Evolutionary conservation across 768 basidiomycete species (phyloP).

Genomic region (Chalciporus piperatus): DNA sequence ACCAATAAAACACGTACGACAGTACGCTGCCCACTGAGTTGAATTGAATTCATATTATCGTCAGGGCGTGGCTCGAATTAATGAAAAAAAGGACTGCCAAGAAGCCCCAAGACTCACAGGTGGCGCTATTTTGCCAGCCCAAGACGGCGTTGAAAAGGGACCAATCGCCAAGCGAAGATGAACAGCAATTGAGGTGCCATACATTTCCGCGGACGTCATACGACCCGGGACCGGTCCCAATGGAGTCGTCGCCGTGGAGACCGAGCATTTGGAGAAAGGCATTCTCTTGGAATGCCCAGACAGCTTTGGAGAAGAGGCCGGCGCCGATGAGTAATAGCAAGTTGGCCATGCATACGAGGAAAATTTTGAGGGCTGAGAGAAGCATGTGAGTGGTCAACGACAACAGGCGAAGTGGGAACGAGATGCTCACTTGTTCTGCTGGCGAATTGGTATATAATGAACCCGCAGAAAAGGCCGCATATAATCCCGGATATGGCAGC

Average conservation of each 20-base stretch:
- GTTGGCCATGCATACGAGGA: conserved; percentile 91
- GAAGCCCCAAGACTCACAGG: conserved; percentile 40
- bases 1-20: conserved; percentile 92
- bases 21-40: conserved; percentile 68
- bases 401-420: neutral
- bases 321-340: conserved; percentile 91
- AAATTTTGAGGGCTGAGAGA: conserved; percentile 65
- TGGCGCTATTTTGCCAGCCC: conserved; percentile 86
- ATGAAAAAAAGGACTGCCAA: too few relatives aligned
- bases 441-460: conserved; percentile 77
- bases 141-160: conserved; percentile 80
- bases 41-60: neutral
- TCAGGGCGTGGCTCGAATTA: neutral
- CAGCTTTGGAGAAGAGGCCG: conserved; percentile 81
- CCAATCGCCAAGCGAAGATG: conserved; percentile 62
- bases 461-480: conserved; percentile 71
- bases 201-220: conserved; percentile 80
- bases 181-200: conserved; percentile 86
- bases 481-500: conserved; percentile 85
- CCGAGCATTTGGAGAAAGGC: conserved; percentile 70
- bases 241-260: conserved; percentile 62
- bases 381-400: neutral
- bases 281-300: conserved; percentile 70
- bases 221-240: conserved; percentile 78
- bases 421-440: conserved; percentile 60